Percentiles rank a stretch among this genome's conserved stretches.
These are phyloP conservation scores for Isatis tinctoria DNA, from an alignment of 345 rosid genomes.

Conservation along the genomic window DNA sequence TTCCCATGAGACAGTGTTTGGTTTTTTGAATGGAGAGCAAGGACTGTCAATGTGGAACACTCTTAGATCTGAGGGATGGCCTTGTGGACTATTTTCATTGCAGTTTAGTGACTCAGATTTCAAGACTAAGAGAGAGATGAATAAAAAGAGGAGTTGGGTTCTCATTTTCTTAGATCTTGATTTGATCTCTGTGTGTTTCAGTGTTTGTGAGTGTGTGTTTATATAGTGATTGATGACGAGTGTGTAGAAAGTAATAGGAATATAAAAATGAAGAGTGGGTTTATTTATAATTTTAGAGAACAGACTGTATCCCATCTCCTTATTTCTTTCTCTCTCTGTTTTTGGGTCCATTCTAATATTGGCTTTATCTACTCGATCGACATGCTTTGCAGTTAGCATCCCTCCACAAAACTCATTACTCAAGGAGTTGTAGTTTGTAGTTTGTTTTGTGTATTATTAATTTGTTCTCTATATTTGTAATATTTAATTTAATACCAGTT, in stretches of 20 bases:
- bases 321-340: not conserved
- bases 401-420: conserved; percentile 9
- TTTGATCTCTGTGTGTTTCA: not conserved
- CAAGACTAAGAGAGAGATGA: conserved; percentile 31
- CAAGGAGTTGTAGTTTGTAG: not conserved
- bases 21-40: conserved; percentile 67
- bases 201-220: conserved; percentile 24
- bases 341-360: conserved; percentile 17
- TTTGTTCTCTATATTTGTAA: not conserved
- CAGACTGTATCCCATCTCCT: conserved; percentile 70
- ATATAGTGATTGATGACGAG: conserved; percentile 28
- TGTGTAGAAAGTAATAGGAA: conserved; percentile 11
- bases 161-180: conserved; percentile 34
- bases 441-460: not conserved
- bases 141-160: conserved; percentile 22
- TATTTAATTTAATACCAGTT: not conserved
- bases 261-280: conserved; percentile 20
- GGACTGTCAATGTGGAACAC: conserved; percentile 76
- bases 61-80: conserved; percentile 60
- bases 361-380: conserved; percentile 24
- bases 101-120: conserved; percentile 39
- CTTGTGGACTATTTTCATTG: conserved; percentile 36
- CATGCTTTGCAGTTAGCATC: not conserved
- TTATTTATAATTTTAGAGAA: conserved; percentile 9
- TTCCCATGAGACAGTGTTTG: conserved; percentile 69